Base-by-base conservation (phyloP, 192 early-diverging fungal genomes). In the Radiomyces spectabilis region DNA sequence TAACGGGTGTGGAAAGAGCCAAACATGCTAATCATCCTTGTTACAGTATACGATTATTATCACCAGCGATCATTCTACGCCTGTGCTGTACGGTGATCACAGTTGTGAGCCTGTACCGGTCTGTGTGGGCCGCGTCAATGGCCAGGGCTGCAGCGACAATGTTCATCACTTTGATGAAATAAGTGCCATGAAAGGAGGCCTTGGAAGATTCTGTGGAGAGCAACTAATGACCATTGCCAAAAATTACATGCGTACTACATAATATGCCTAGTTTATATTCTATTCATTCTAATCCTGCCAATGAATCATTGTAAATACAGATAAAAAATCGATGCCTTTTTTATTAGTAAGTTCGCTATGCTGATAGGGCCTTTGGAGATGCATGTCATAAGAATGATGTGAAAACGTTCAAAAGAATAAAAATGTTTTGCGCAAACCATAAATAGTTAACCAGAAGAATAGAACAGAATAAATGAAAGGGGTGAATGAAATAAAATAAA, bases 21-120 rank as follows among this genome's bases (percentile, higher is more conserved):
- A 12, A 13, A 30, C 0, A 12, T 13, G 12, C 8, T 42, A 27
- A 21, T 48, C 15, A 25, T 22, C 30, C 30, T 21, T 48, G 24
- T 48, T 2, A 0, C 25, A 65, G 56, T 53, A 53, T 26, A 65
- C 56, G 5, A 43, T 66, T 10, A 40, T 59, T 32, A 51, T 66
- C 9, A 66, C 65, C 5, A 51, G 65, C 24, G 65, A 66, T 51
- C 65, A 66, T 24, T 59, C 65, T 21, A 66, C 65, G 16, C 65
- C 65, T 19, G 57, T 60, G 16, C 25, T 55, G 12, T 60, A 59
- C 31, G 65, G 65, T 34, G 65, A 66, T 29, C 65, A 66, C 42
- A 59, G 57, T 26, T 54, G 57, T 34, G 65, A 66, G 27, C 65
- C 65, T 50, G 65, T 66, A 2, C 65, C 65, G 2, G 53, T 66